Percentiles rank a stretch among this genome's conserved stretches.
Evolutionary conservation across 441 rosid genomes (phyloP).

Genomic region (Arabidopsis hybrid): DNA sequence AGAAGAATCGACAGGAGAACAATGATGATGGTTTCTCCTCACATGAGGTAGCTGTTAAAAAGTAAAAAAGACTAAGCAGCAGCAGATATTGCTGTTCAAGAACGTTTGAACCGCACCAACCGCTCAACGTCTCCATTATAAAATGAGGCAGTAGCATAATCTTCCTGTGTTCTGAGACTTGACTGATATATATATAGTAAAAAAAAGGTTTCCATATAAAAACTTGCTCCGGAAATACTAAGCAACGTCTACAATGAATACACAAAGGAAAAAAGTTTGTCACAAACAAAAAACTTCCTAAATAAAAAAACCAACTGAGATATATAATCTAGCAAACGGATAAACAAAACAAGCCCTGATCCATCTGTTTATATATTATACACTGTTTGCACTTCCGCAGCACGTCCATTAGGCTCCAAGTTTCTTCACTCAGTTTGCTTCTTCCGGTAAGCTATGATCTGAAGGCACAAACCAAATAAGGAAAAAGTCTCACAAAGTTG

Average conservation of each 20-base stretch:
- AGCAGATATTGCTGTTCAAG: constrained; percentile 57
- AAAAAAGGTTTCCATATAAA: not conserved
- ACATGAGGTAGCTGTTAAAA: constrained; percentile 56
- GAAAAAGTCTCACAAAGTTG: constrained; percentile 12
- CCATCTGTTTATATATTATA: constrained; percentile 24
- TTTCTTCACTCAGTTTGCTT: constrained; percentile 34
- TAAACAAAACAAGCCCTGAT: constrained; percentile 33
- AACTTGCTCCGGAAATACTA: constrained; percentile 20
- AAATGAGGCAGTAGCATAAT: not conserved
- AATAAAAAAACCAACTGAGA: constrained; percentile 11
- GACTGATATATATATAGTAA: not conserved
- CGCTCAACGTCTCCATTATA: constrained; percentile 8
- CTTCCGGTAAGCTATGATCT: constrained; percentile 32
- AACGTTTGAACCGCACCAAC: constrained; percentile 64
- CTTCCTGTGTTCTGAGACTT: constrained; percentile 6
- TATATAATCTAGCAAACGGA: constrained; percentile 30
- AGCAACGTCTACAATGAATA: constrained; percentile 35
- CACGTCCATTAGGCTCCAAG: constrained; percentile 27
- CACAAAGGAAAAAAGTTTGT: not conserved
- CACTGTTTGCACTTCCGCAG: not conserved
- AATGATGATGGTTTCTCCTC: constrained; percentile 37
- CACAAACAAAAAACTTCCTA: constrained; percentile 5
- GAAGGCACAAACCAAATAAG: constrained; percentile 17
- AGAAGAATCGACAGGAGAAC: constrained; percentile 58
- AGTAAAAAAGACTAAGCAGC: constrained; percentile 5